phyloP scores from a whole-genome alignment of 305 asterid genomes.

The Fraxinus xanthoxyloides region DNA sequence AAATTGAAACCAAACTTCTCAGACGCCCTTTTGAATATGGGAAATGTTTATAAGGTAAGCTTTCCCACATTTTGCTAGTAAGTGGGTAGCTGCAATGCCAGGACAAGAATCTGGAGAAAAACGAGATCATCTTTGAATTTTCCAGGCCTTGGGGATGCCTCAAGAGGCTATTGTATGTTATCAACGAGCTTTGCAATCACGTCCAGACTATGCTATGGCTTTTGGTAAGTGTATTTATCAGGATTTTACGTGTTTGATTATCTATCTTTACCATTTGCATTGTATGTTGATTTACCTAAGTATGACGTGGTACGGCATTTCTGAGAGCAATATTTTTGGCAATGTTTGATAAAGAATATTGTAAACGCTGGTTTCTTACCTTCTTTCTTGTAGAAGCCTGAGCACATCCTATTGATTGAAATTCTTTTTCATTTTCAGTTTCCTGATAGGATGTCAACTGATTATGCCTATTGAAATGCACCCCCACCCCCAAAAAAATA shows the following conservation, averaged over 20 bases:
- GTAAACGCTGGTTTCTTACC: not conserved
- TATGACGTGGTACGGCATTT: not conserved
- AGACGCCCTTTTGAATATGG: conserved; percentile 90
- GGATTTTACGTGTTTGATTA: not conserved
- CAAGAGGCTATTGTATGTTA: conserved; percentile 92
- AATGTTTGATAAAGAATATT: not conserved
- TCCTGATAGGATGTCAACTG: not conserved
- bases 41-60: conserved; percentile 96
- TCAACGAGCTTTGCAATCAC: conserved; percentile 87
- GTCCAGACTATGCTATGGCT: conserved; percentile 94
- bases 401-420: not conserved
- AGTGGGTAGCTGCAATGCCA: conserved; percentile 47
- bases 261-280: not conserved
- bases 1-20: conserved; percentile 91
- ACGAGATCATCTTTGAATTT: conserved; percentile 55
- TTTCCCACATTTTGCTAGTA: conserved; percentile 43
- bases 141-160: conserved; percentile 92
- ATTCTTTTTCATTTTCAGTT: not conserved
- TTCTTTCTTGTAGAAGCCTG: not conserved
- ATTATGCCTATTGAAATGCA: not conserved
- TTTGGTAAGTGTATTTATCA: conserved; percentile 57
- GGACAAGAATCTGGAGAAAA: conserved; percentile 50
- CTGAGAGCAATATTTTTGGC: not conserved
- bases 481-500: not conserved
- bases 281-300: not conserved